Evolutionary conservation across 1,139 yeast species (phyloP).

Genomic region (Sugiyamaella paludigena): DNA sequence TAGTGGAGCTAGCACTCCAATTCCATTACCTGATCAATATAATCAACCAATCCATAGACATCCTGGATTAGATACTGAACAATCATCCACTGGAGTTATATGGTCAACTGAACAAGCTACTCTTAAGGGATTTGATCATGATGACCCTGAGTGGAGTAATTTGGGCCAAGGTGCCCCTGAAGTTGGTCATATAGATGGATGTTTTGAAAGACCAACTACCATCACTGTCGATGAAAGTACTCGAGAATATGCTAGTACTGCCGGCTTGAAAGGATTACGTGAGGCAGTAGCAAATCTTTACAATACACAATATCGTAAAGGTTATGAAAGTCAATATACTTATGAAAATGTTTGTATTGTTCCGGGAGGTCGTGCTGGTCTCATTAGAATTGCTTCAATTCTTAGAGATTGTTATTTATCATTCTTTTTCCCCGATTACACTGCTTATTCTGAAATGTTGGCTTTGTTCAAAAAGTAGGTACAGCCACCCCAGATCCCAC

Average conservation of each 20-base stretch:
- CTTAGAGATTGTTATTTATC: constrained; percentile 60
- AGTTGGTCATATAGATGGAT: constrained; percentile 63
- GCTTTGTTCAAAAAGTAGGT: constrained; percentile 54
- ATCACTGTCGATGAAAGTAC: constrained; percentile 53
- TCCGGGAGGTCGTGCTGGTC: constrained; percentile 70
- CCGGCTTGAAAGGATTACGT: constrained; percentile 57
- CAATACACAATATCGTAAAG: constrained; percentile 55
- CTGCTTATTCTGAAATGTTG: constrained; percentile 72
- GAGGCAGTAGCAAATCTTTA: constrained; percentile 62
- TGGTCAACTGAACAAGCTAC: constrained; percentile 69
- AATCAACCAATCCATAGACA: constrained; percentile 39
- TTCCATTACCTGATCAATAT: constrained; percentile 36
- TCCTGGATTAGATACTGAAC: constrained; percentile 63
- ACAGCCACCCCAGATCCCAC: background rate
- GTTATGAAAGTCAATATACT: constrained; percentile 54
- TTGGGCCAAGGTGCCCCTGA: constrained; percentile 73
- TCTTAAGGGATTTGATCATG: constrained; percentile 56
- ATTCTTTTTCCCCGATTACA: constrained; percentile 65
- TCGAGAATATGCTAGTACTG: constrained; percentile 64
- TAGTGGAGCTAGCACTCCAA: constrained; percentile 33
- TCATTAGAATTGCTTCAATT: constrained; percentile 65
- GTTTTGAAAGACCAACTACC: constrained; percentile 55
- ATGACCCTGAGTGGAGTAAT: constrained; percentile 55
- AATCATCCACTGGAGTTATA: constrained; percentile 65
- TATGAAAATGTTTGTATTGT: constrained; percentile 66